Percentiles rank a stretch among this genome's conserved stretches.
These are phyloP conservation scores for Aciculosporium take DNA, from an alignment of 2,329 filamentous ascomycete genomes.

Conservation along the genomic window DNA sequence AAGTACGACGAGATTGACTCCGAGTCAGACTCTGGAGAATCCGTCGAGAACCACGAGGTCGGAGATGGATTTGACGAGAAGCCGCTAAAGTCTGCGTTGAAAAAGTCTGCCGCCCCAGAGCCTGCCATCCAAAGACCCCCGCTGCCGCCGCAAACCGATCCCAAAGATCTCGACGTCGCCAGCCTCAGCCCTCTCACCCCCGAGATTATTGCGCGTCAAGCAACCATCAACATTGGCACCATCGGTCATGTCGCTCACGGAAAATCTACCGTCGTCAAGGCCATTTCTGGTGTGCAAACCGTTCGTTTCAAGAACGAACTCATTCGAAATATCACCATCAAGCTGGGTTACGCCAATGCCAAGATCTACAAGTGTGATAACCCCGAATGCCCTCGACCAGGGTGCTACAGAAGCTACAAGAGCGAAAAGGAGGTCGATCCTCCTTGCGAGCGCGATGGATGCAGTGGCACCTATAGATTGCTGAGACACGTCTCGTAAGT, in stretches of 20 bases:
- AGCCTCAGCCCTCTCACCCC: slow-evolving; percentile 74
- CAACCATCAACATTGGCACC: slow-evolving; percentile 97
- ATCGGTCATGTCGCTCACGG: slow-evolving; percentile 98
- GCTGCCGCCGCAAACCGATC: slow-evolving; percentile 81
- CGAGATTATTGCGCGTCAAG: slow-evolving; percentile 94
- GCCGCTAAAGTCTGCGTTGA: slow-evolving; percentile 71
- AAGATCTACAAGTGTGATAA: slow-evolving; percentile 99
- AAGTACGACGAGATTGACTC: slow-evolving; percentile 63
- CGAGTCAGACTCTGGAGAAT: slow-evolving; percentile 54
- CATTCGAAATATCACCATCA: slow-evolving; percentile 98
- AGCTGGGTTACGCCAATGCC: slow-evolving; percentile 97
- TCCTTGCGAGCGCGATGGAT: slow-evolving; percentile 87
- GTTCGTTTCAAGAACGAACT: slow-evolving; percentile 99
- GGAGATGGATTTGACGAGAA: slow-evolving; percentile 47
- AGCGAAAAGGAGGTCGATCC: slow-evolving; percentile 98
- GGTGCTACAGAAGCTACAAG: slow-evolving; percentile 94
- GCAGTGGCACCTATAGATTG: slow-evolving; percentile 72
- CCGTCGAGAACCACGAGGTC: slow-evolving; percentile 42
- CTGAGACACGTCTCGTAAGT: slow-evolving; percentile 85
- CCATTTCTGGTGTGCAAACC: slow-evolving; percentile 96
- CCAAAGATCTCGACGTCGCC: slow-evolving; percentile 72
- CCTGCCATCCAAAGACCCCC: slow-evolving; percentile 38
- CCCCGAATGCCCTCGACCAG: slow-evolving; percentile 75
- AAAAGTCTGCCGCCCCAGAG: slow-evolving; percentile 48
- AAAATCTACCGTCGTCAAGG: slow-evolving; percentile 97